Evolutionary conservation across 73 alveolate species (phyloP).

Genomic region (Tetrahymena elliotti): DNA sequence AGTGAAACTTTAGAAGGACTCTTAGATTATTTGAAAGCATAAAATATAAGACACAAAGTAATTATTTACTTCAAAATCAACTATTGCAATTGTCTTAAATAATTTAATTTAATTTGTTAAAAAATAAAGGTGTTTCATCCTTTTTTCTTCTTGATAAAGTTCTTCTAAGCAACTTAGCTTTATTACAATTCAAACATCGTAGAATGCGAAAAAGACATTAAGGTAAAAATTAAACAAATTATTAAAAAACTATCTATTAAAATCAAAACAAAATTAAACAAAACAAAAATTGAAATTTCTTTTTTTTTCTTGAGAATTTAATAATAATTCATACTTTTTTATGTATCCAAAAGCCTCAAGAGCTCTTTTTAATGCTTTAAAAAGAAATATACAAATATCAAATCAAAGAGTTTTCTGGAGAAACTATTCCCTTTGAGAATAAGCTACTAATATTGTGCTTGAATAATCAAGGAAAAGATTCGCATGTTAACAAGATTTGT

Average conservation of each 20-base stretch:
- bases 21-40: neutral
- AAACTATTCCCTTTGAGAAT: neutral
- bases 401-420: neutral
- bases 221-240: neutral
- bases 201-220: neutral
- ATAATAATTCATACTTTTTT: neutral
- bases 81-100: neutral
- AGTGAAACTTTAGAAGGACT: neutral
- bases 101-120: too few relatives aligned
- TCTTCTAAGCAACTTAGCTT: neutral
- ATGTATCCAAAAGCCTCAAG: neutral
- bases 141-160: neutral
- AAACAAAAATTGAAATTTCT: too few relatives aligned
- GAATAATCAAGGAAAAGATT: neutral
- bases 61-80: neutral
- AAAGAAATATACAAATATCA: neutral
- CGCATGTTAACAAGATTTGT: neutral
- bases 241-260: too few relatives aligned
- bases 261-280: too few relatives aligned
- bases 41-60: neutral
- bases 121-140: neutral
- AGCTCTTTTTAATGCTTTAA: neutral
- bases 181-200: neutral
- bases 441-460: neutral
- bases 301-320: neutral